Evolutionary conservation across 306 rosid species (phyloP).

Genomic region (Lathyrus oleraceus): DNA sequence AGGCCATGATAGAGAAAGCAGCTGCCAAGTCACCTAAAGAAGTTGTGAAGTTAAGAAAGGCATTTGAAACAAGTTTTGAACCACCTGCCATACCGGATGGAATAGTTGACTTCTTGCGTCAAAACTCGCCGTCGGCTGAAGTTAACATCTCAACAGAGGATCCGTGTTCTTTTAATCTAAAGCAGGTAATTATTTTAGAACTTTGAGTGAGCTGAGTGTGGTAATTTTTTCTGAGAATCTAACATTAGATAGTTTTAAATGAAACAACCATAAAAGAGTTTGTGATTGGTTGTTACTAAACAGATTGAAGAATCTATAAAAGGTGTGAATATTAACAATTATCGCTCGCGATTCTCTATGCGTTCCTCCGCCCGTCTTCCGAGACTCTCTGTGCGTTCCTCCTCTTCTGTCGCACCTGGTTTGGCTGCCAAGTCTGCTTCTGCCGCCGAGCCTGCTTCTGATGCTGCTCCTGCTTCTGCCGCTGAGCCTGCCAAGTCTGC

Average conservation of each 20-base stretch:
- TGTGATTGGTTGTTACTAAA: not conserved
- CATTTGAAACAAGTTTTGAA: not conserved
- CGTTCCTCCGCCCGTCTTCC: no score
- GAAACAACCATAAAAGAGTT: not conserved
- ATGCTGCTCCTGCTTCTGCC: no score
- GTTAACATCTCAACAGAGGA: not conserved
- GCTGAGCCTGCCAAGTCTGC: no score
- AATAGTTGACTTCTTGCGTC: not conserved
- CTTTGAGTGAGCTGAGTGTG: not conserved
- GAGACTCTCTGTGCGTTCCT: no score
- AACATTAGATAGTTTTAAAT: not conserved
- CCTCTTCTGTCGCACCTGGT: no score
- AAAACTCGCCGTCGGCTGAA: not conserved
- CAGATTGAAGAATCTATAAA: not conserved
- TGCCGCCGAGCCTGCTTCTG: no score
- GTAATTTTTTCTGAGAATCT: not conserved
- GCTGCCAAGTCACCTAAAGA: not conserved
- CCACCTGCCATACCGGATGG: not conserved
- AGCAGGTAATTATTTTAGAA: not conserved
- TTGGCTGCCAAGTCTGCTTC: no score
- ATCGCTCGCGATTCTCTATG: no score
- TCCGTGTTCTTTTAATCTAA: not conserved
- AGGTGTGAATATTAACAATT: not conserved
- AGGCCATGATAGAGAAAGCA: not conserved
- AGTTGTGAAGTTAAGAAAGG: not conserved